Conservation (phyloP, 1,284 basidiomycete species). For the Ceraceosorus bombacis region DNA sequence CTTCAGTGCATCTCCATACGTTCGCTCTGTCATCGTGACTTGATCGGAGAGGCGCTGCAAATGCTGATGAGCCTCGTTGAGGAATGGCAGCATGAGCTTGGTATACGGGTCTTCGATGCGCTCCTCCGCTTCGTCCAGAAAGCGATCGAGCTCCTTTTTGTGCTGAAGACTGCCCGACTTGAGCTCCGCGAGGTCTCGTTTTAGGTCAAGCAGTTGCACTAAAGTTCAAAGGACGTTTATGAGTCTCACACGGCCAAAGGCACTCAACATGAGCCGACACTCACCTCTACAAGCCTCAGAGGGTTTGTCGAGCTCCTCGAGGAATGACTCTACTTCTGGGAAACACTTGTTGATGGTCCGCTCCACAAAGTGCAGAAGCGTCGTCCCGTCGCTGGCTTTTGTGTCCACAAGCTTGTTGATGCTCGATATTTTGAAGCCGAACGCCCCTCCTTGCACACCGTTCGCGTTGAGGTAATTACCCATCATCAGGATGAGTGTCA, state of each 20-base stretch:
- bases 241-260: neutral
- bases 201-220: constrained; percentile 44
- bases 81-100: constrained; percentile 47
- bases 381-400: constrained; percentile 76
- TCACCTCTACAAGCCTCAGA: constrained; percentile 85
- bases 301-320: constrained; percentile 80
- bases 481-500: constrained; percentile 67
- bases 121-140: constrained; percentile 43
- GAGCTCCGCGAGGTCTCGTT: constrained; percentile 46
- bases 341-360: constrained; percentile 80
- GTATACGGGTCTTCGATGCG: constrained; percentile 44
- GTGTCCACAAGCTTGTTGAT: constrained; percentile 99
- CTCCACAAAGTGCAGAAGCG: constrained; percentile 89
- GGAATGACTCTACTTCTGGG: constrained; percentile 74
- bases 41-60: constrained; percentile 40
- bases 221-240: neutral
- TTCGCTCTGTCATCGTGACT: constrained; percentile 42
- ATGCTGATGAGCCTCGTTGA: constrained; percentile 32
- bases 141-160: constrained; percentile 42
- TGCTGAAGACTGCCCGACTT: constrained; percentile 43
- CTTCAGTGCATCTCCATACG: constrained; percentile 41
- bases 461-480: constrained; percentile 98
- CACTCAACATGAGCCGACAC: constrained; percentile 22
- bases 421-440: constrained; percentile 92
- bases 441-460: constrained; percentile 91